Conservation (phyloP, 176 grass and related monocot species). For the Carex scoparia region DNA sequence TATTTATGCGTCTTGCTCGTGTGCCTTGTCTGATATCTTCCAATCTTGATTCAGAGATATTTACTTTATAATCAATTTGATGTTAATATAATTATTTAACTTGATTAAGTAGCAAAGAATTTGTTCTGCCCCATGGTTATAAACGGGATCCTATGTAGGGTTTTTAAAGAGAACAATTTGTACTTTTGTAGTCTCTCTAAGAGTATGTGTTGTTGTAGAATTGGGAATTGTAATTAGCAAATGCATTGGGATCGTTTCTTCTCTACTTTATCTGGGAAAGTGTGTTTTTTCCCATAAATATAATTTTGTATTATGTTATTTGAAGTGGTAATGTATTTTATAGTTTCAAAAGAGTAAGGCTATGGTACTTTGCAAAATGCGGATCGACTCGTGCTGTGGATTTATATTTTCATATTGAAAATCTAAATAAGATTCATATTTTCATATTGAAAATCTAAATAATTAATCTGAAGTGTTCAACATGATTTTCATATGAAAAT, state of each 20-base stretch:
- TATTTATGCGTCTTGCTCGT: not conserved
- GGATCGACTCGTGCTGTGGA: too few relatives aligned
- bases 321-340: not conserved
- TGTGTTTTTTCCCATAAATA: not conserved
- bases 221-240: not conserved
- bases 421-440: too few relatives aligned
- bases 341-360: not conserved
- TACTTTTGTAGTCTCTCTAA: not conserved
- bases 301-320: not conserved
- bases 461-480: too few relatives aligned
- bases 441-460: too few relatives aligned
- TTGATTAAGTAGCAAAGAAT: not conserved
- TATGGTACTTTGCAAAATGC: too few relatives aligned
- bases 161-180: not conserved
- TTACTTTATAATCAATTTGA: constrained; percentile 1
- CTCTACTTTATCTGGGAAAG: not conserved
- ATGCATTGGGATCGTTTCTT: constrained; percentile 3
- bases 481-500: too few relatives aligned
- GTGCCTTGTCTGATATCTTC: not conserved
- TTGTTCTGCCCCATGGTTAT: not conserved
- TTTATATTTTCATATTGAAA: too few relatives aligned
- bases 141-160: constrained; percentile 13
- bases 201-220: not conserved
- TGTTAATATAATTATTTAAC: constrained; percentile 6
- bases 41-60: not conserved